Conservation (phyloP, 768 basidiomycete genomes). For the Rhodotorula sphaerocarpa region DNA sequence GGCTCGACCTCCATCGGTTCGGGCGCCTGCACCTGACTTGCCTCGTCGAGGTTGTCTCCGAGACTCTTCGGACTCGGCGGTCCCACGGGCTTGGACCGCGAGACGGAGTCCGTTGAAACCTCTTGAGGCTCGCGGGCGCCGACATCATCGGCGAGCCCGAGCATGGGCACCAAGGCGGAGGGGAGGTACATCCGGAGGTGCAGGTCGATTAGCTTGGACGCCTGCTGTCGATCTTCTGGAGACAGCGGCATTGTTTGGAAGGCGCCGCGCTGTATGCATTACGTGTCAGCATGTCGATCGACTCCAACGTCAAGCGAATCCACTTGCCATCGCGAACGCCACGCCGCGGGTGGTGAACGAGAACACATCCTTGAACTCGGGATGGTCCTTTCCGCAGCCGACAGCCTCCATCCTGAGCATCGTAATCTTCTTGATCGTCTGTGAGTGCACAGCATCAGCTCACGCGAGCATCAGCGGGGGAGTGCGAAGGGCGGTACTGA, state of each 20-base stretch:
- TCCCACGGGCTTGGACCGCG: no score
- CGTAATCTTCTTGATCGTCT: slow-evolving; percentile 20
- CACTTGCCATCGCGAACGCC: slow-evolving; percentile 21
- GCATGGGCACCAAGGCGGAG: not conserved
- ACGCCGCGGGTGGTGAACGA: slow-evolving; percentile 21
- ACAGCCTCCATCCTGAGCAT: not conserved
- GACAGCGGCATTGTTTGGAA: slow-evolving; percentile 7
- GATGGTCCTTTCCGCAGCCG: slow-evolving; percentile 8
- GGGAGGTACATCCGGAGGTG: slow-evolving; percentile 20
- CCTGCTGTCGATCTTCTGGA: not conserved
- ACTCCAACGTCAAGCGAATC: no score
- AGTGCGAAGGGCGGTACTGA: no score
- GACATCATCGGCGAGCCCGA: not conserved
- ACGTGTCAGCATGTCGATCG: not conserved
- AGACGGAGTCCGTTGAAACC: not conserved
- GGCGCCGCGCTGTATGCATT: not conserved
- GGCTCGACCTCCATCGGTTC: not conserved
- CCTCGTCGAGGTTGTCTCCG: not conserved
- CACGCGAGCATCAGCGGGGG: no score
- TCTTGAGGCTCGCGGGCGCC: not conserved
- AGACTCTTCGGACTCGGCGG: slow-evolving; percentile 1
- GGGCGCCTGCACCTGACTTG: accelerated
- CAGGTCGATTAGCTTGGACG: slow-evolving; percentile 5
- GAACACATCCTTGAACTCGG: slow-evolving; percentile 24
- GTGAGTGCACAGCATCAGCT: not conserved